A percentile compares a stretch with the other conserved stretches of the same genome.
Conservation (phyloP, 352 stramenopile species). For the Phytophthora chlamydospora region DNA sequence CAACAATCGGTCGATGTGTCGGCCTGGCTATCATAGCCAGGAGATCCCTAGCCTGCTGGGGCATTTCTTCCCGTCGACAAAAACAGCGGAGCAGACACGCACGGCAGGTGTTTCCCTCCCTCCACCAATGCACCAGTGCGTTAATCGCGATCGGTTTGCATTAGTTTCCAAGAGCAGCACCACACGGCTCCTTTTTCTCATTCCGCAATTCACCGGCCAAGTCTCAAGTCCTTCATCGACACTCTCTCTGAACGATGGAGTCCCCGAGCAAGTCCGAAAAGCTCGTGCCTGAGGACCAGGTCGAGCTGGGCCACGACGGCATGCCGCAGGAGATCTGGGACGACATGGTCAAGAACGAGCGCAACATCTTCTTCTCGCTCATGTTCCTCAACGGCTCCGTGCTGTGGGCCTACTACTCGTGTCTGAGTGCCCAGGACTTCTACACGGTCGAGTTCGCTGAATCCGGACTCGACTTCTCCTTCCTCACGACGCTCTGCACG, state of each 20-base stretch:
- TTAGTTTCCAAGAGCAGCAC: constrained; percentile 6
- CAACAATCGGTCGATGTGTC: constrained; percentile 27
- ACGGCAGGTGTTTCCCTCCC: constrained; percentile 7
- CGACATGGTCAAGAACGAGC: constrained; percentile 46
- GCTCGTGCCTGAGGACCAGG: constrained; percentile 30
- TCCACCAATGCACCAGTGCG: constrained; percentile 30
- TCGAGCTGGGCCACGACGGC: constrained; percentile 32
- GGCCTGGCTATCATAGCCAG: constrained; percentile 19
- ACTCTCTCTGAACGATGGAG: constrained; percentile 10
- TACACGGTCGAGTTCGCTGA: constrained; percentile 49
- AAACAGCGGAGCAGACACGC: constrained; percentile 7
- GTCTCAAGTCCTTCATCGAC: not conserved
- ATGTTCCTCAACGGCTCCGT: constrained; percentile 68
- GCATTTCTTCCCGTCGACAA: constrained; percentile 25
- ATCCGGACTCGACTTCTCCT: constrained; percentile 54
- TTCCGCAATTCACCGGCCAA: constrained; percentile 12
- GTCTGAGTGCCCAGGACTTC: constrained; percentile 62
- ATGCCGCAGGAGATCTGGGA: constrained; percentile 60
- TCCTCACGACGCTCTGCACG: constrained; percentile 55
- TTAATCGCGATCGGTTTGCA: constrained; percentile 24
- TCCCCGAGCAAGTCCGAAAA: constrained; percentile 40
- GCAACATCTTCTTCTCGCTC: constrained; percentile 57
- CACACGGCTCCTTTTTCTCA: constrained; percentile 1
- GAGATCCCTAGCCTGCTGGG: constrained; percentile 8
- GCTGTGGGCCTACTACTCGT: constrained; percentile 73